These are phyloP conservation scores for Mortierella sp. DNA, from an alignment of 371 early-diverging fungal species.

Conservation along the genomic window DNA sequence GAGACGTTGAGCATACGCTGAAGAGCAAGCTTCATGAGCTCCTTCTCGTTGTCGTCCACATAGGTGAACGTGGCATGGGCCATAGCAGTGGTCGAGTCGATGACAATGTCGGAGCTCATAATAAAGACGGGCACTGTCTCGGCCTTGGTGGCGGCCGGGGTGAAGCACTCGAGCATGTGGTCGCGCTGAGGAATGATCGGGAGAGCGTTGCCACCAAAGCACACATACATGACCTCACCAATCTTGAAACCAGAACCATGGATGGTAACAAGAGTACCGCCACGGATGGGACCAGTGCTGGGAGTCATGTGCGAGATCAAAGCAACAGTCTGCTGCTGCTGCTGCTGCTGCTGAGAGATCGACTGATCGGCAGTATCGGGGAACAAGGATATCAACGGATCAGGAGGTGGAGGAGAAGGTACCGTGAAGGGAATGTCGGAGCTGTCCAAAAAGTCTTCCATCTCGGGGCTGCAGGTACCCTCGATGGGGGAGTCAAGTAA, in stretches of 20 bases:
- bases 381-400: slow-evolving; percentile 47
- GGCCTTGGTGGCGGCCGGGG: slow-evolving; percentile 43
- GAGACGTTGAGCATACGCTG: slow-evolving; percentile 50
- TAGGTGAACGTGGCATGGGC: slow-evolving; percentile 47
- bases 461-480: slow-evolving; percentile 37
- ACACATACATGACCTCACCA: slow-evolving; percentile 44
- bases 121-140: slow-evolving; percentile 49
- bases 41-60: slow-evolving; percentile 52
- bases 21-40: slow-evolving; percentile 46
- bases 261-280: slow-evolving; percentile 47
- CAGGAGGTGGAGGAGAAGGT: slow-evolving; percentile 49
- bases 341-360: slow-evolving; percentile 27
- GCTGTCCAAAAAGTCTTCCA: slow-evolving; percentile 48
- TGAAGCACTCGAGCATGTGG: slow-evolving; percentile 52
- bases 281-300: slow-evolving; percentile 45
- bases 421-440: slow-evolving; percentile 40
- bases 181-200: slow-evolving; percentile 50
- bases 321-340: slow-evolving; percentile 14
- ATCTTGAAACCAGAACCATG: slow-evolving; percentile 46
- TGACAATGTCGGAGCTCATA: slow-evolving; percentile 15
- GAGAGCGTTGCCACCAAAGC: slow-evolving; percentile 46
- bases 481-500: slow-evolving; percentile 36
- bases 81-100: slow-evolving; percentile 11
- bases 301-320: slow-evolving; percentile 48
- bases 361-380: slow-evolving; percentile 23